Percentiles rank a stretch among this genome's conserved stretches.
These are phyloP conservation scores for Eragrostis tef DNA, from an alignment of 202 grass and related monocot genomes.

Conservation along the genomic window DNA sequence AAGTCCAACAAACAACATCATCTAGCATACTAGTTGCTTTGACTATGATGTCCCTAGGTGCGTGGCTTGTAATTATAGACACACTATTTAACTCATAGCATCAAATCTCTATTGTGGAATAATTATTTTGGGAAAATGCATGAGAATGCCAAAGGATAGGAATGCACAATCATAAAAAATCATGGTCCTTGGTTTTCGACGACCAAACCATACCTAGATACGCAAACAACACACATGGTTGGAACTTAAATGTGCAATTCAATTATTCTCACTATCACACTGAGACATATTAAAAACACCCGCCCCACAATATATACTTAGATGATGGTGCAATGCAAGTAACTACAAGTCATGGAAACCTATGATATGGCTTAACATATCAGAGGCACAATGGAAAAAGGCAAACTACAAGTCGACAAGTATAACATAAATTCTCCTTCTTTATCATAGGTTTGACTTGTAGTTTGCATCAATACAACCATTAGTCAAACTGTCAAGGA, in stretches of 20 bases:
- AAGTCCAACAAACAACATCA: conserved; percentile 38
- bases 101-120: background rate
- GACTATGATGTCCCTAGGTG: conserved; percentile 23
- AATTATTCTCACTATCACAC: conserved; percentile 9
- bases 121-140: conserved; percentile 35
- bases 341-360: background rate
- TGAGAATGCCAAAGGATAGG: conserved; percentile 4
- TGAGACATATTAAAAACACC: background rate
- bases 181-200: conserved; percentile 18
- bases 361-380: conserved; percentile 35
- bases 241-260: background rate
- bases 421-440: too few species aligned
- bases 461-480: too few species aligned
- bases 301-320: background rate
- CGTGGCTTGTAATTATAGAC: conserved; percentile 9
- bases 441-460: too few species aligned
- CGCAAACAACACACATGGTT: conserved; percentile 17
- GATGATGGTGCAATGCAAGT: conserved; percentile 42
- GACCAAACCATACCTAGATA: conserved; percentile 12
- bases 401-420: too few species aligned
- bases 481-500: too few species aligned
- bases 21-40: conserved; percentile 20
- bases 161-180: conserved; percentile 19
- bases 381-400: conserved; percentile 7
- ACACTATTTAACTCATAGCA: conserved; percentile 38